These are phyloP conservation scores for Sporisorium iseilematis-ciliati DNA, from an alignment of 1,284 basidiomycete genomes.

Conservation along the genomic window DNA sequence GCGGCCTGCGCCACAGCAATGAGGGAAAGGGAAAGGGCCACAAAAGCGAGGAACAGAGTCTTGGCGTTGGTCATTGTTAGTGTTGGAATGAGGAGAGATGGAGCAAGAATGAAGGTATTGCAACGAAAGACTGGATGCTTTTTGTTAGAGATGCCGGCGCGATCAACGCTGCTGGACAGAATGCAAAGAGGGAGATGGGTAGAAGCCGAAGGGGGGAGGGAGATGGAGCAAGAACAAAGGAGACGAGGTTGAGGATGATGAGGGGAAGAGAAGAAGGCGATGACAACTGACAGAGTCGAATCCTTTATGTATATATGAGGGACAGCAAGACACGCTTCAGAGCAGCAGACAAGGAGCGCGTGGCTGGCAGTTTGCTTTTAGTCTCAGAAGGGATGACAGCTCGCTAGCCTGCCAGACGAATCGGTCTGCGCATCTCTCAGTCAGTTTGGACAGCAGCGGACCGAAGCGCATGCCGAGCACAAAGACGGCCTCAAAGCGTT, in stretches of 20 bases:
- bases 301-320: constrained; percentile 17
- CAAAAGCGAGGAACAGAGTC: constrained; percentile 39
- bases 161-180: constrained; percentile 47
- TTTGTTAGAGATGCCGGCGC: constrained; percentile 21
- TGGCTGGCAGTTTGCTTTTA: no score
- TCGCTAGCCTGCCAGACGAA: no score
- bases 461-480: no score
- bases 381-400: neutral
- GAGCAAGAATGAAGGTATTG: neutral
- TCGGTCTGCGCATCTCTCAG: no score
- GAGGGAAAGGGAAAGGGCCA: constrained; percentile 32
- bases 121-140: neutral
- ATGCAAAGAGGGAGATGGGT: neutral
- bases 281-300: neutral
- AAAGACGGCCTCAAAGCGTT: no score
- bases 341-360: constrained; percentile 3
- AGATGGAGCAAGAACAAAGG: neutral
- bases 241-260: constrained; percentile 9
- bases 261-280: neutral
- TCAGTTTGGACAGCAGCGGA: no score
- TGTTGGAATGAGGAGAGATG: neutral
- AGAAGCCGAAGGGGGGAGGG: constrained; percentile 11
- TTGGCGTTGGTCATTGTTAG: constrained; percentile 34
- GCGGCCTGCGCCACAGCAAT: constrained; percentile 42
- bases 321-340: neutral